Evolutionary conservation across 345 rosid species (phyloP).

Genomic region (Citrus cavaleriei): DNA sequence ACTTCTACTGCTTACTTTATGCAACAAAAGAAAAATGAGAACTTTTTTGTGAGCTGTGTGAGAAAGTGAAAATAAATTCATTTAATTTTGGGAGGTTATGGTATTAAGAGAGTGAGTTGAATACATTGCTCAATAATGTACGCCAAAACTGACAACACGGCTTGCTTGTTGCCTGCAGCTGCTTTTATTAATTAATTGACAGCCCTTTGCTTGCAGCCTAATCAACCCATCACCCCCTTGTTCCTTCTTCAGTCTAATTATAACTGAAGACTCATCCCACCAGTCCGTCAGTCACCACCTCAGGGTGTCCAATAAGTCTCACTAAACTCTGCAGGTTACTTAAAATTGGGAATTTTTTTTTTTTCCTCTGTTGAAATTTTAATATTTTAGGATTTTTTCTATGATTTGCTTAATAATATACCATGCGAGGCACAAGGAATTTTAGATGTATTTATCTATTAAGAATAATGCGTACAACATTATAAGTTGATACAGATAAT

Average conservation of each 20-base stretch:
- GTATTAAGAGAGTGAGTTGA: conserved; percentile 9
- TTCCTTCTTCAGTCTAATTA: not conserved
- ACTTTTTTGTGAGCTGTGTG: conserved; percentile 6
- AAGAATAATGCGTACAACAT: not conserved
- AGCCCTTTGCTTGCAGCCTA: conserved; percentile 22
- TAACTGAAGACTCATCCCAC: not conserved
- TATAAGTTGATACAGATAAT: not conserved
- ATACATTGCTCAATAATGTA: conserved; percentile 38
- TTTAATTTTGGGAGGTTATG: conserved; percentile 11
- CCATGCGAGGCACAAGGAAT: not conserved
- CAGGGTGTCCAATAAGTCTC: not conserved
- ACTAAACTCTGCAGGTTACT: not conserved
- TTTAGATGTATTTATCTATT: not conserved
- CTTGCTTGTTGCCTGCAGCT: conserved; percentile 30
- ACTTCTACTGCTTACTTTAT: conserved; percentile 6
- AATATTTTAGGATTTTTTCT: not conserved
- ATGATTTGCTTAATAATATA: not conserved
- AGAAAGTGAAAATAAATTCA: conserved; percentile 15
- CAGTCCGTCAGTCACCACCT: not conserved
- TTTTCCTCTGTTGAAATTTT: not conserved
- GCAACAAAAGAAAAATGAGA: not conserved
- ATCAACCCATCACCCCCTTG: conserved; percentile 16
- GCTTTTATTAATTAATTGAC: conserved; percentile 22
- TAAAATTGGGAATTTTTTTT: not conserved
- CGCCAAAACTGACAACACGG: conserved; percentile 48